phyloP scores from a whole-genome alignment of 75 land plant genomes.

The Gnetum montanum region DNA sequence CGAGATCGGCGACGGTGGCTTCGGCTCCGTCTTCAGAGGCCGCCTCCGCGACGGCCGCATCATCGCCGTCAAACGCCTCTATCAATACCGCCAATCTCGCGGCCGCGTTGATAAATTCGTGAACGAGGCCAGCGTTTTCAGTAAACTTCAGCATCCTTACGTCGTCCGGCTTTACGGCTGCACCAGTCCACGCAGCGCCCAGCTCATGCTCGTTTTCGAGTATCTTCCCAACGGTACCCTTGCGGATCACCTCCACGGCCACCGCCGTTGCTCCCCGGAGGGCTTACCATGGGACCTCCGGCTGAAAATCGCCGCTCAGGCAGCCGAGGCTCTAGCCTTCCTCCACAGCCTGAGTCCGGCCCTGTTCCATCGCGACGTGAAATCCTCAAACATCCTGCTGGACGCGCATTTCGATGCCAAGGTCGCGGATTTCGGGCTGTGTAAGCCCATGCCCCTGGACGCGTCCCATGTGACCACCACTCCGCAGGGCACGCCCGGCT shows the following conservation, averaged over 20 bases:
- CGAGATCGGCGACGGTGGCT: no score
- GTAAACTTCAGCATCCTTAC: slow-evolving; percentile 8
- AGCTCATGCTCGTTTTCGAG: background rate
- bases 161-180: slow-evolving; percentile 17
- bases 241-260: slow-evolving; percentile 12
- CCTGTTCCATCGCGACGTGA: slow-evolving; percentile 47
- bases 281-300: slow-evolving; percentile 17
- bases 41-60: no score
- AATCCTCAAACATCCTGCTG: slow-evolving; percentile 48
- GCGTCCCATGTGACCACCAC: slow-evolving; percentile 38
- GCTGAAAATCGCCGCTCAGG: slow-evolving; percentile 17
- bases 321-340: slow-evolving; percentile 18
- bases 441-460: slow-evolving; percentile 26
- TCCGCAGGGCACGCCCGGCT: slow-evolving; percentile 39
- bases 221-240: slow-evolving; percentile 12
- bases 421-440: slow-evolving; percentile 57
- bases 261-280: background rate
- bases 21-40: no score
- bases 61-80: no score
- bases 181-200: background rate
- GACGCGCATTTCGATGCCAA: slow-evolving; percentile 39
- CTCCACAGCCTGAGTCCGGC: slow-evolving; percentile 13
- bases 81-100: no score
- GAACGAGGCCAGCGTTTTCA: no score
- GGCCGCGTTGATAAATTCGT: no score